Conservation (phyloP, 257 asterid species). For the Verbena officinalis region DNA sequence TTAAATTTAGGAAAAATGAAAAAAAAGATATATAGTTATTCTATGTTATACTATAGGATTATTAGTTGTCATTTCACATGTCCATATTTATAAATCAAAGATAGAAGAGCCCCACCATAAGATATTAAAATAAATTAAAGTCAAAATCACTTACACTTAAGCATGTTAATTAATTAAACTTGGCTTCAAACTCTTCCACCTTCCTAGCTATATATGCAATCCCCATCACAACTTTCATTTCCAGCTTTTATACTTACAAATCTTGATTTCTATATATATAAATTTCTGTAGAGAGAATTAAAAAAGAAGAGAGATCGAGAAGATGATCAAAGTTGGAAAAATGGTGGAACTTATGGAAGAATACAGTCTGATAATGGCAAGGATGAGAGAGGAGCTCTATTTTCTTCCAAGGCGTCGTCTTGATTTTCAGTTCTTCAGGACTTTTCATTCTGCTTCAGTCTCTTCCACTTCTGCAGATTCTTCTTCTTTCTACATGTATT, state of each 20-base stretch:
- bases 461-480: conserved; percentile 45
- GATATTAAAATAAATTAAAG: conserved; percentile 11
- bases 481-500: conserved; percentile 60
- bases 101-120: conserved; percentile 10
- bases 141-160: neutral
- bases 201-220: conserved; percentile 19
- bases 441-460: conserved; percentile 45
- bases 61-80: conserved; percentile 15
- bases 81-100: conserved; percentile 15
- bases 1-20: too few species aligned
- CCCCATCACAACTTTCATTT: conserved; percentile 17
- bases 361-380: conserved; percentile 59
- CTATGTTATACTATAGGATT: neutral
- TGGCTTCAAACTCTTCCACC: conserved; percentile 15
- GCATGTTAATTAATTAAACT: conserved; percentile 1
- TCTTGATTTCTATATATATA: neutral
- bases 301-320: neutral
- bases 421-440: conserved; percentile 38
- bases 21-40: too few species aligned
- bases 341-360: conserved; percentile 74
- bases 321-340: conserved; percentile 71
- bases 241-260: neutral
- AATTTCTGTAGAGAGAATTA: neutral
- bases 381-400: conserved; percentile 53
- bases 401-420: conserved; percentile 42